Base-by-base conservation (phyloP, 179 eudicot species). In the Actinidia chinensis region DNA sequence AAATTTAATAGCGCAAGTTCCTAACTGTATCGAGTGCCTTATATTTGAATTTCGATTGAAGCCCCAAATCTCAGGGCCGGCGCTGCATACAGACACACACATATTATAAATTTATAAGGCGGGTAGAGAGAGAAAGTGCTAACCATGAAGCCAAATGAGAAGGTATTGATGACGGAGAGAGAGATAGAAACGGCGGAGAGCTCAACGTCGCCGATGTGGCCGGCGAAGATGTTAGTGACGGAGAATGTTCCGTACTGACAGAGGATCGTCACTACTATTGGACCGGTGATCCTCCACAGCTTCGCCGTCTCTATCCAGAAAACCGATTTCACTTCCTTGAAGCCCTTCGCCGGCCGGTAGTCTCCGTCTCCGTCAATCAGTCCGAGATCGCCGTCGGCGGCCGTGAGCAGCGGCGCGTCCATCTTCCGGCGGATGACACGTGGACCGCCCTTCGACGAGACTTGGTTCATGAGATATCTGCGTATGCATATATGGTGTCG, bases 141-240 rank as follows among this genome's bases (percentile, higher is more conserved):
- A 0, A 91, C 97, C 93, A 91, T 42, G 85, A 91, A 86, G 8
- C 97, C 97, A 72, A 91, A 91, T 14, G 97, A 63, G 81, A 91
- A 89, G 71, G 80, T 84, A 10, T 83, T 81, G 80, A 91, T 83
- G 40, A 90, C 93, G 5, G 88, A 79, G 46, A 75, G 68, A 52
- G 93, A 77, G 42, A 91, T 86, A 2, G 93, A 82, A 20, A 91
- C 84, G 36, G 93, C 87, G 4, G 93, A 90, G 36, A 91, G 91
- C 80, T 90, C 84, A 55, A 90, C 25, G 4, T 88, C 87, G 1
- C 97, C 92, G 67, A 91, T 72, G 73, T 90, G 97, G 3, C 92
- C 93, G 28, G 84, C 97, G 71, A 91, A 91, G 4, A 91, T 87
- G 60, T 75, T 85, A 0, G 93, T 85, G 9, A 87, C 40, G 3